These are phyloP conservation scores for Podospora pseudoanserina DNA, from an alignment of 495 filamentous ascomycete genomes.

Conservation along the genomic window DNA sequence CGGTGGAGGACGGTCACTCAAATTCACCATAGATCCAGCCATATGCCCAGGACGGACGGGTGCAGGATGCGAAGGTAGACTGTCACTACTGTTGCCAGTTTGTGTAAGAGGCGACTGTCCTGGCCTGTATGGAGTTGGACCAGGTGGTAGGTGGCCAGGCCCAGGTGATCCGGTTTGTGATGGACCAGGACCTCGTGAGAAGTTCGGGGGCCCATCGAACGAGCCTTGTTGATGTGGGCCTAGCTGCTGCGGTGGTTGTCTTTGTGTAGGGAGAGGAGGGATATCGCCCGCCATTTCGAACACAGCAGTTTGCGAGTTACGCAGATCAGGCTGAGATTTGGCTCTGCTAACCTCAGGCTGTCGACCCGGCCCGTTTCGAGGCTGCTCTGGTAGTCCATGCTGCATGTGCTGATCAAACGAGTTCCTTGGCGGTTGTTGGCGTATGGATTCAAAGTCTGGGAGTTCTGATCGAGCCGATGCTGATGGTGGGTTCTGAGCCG, in stretches of 20 bases:
- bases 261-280: conserved; percentile 46
- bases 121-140: conserved; percentile 33
- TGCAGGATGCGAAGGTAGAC: conserved; percentile 71
- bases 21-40: conserved; percentile 49
- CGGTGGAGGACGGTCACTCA: conserved; percentile 59
- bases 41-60: conserved; percentile 78
- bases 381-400: conserved; percentile 30
- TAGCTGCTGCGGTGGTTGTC: conserved; percentile 35
- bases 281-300: conserved; percentile 68
- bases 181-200: background rate
- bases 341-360: conserved; percentile 49
- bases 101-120: conserved; percentile 25
- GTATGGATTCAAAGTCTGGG: conserved; percentile 71
- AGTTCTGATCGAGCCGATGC: conserved; percentile 51
- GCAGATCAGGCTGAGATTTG: conserved; percentile 66
- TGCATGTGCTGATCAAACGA: conserved; percentile 49
- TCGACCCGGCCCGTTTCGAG: conserved; percentile 42
- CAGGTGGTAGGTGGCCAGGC: conserved; percentile 30
- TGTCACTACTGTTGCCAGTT: conserved; percentile 43
- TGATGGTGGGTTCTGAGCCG: conserved; percentile 29
- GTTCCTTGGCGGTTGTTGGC: conserved; percentile 41
- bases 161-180: background rate
- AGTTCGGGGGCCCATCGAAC: conserved; percentile 26
- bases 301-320: conserved; percentile 57
- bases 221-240: conserved; percentile 24